Evolutionary conservation across 108 stramenopile species (phyloP), one percentile per base, ranked within the genome.

Genomic region (Cyclotella kingstonii): DNA sequence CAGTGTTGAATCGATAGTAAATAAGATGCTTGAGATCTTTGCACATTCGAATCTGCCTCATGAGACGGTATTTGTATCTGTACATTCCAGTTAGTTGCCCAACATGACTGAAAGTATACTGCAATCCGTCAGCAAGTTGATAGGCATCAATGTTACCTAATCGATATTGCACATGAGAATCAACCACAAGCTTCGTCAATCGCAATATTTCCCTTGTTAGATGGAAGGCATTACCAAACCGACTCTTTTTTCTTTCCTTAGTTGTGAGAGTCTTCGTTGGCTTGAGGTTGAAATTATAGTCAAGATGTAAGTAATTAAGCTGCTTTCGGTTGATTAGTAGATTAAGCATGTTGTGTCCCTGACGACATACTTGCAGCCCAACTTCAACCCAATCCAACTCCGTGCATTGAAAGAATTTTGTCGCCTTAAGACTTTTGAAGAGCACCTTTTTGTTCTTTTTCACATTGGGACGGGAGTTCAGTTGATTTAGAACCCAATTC

Each of bases 61-160:
- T 99, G 41, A 98, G 75, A 52, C 95, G 90, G 77, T 99, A 99
- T 76, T 99, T 99, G 93, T 98, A 98, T 17, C 99, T 82, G 62
- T 99, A 99, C 95, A 99, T 99, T 68, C 99, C 99, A 5, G 99
- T 99, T 31, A 99, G 87, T 70, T 98, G 97, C 5, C 99, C 99
- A 42, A 99, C 99, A 68, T 99, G 99, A 62, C 97, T 97, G 79
- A 98, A 99, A 25, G 90, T 80, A 76, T 99, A 99, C 84, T 99
- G 99, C 60, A 99, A 72, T 6, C 99, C 99, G 71, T 99, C 99
- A 11, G 97, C 96, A 17, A 98, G 78, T 66, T 98, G 99, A 79
- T 93, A 99, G 41, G 96, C 97, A 84, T 99, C 99, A 54, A 99
- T 94, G 64, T 98, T 98, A 43, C 96, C 92, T 33, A 99, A 74